These are phyloP conservation scores for Scutellaria baicalensis DNA, from an alignment of 257 asterid species.

Conservation along the genomic window DNA sequence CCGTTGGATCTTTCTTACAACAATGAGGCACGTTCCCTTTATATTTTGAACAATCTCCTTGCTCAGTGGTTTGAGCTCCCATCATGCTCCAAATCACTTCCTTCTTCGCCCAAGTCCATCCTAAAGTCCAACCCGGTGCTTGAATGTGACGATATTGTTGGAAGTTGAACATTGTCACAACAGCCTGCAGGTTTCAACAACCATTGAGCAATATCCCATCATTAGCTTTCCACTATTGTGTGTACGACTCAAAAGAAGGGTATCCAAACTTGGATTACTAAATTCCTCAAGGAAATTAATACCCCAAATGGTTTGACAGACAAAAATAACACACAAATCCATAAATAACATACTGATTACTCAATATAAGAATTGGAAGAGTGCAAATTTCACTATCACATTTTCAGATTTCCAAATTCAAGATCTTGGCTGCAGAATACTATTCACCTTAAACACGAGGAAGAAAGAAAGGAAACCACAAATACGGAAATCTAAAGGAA, in stretches of 20 bases:
- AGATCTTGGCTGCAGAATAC: neutral
- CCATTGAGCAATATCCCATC: neutral
- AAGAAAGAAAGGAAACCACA: neutral
- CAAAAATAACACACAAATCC: neutral
- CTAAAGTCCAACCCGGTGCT: constrained; percentile 65
- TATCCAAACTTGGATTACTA: neutral
- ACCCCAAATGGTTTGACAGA: neutral
- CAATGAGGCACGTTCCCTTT: constrained; percentile 72
- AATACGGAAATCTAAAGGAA: neutral
- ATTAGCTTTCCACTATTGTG: neutral
- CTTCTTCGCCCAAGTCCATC: constrained; percentile 69
- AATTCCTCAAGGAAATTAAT: neutral
- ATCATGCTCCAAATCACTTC: constrained; percentile 61
- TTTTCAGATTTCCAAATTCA: neutral
- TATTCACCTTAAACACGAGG: neutral
- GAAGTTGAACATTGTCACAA: constrained; percentile 54
- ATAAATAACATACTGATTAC: neutral
- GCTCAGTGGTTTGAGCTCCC: constrained; percentile 54
- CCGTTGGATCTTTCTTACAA: constrained; percentile 68
- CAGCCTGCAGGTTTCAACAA: constrained; percentile 28
- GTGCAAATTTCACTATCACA: neutral
- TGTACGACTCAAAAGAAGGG: neutral
- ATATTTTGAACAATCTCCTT: constrained; percentile 57
- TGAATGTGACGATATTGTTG: constrained; percentile 59
- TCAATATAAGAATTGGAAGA: neutral